Evolutionary conservation across 2,329 filamentous ascomycete species (phyloP).

Genomic region (Didymella arachidicola): DNA sequence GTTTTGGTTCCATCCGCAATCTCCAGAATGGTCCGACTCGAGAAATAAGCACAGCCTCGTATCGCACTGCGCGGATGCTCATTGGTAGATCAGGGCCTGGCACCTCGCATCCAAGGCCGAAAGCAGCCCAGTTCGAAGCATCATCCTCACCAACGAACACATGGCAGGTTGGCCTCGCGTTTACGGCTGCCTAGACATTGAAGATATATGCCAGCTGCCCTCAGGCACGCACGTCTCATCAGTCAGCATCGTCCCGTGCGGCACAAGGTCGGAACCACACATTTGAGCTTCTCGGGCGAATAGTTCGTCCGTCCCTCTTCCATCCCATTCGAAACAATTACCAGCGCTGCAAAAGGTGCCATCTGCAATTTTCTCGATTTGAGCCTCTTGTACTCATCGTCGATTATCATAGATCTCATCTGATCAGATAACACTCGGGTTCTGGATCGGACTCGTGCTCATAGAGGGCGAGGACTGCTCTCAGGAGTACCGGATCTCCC

Average conservation of each 20-base stretch:
- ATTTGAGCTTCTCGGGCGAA: conserved; percentile 17
- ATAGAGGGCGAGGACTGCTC: conserved; percentile 11
- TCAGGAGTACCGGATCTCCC: conserved; percentile 15
- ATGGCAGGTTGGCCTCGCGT: conserved; percentile 4
- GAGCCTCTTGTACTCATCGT: not conserved
- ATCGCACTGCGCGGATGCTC: conserved; percentile 2
- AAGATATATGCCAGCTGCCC: conserved; percentile 12
- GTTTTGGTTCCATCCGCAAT: conserved; percentile 11
- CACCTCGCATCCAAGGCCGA: conserved; percentile 9
- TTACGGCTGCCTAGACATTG: conserved; percentile 10
- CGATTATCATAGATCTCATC: conserved; percentile 2
- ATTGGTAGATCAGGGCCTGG: conserved; percentile 6
- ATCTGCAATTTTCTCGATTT: conserved; percentile 1
- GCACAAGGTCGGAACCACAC: not conserved
- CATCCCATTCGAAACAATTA: conserved; percentile 17
- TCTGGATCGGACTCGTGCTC: not conserved
- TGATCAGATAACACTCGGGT: not conserved
- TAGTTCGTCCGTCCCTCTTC: conserved; percentile 15
- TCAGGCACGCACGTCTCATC: conserved; percentile 14
- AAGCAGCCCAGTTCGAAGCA: conserved; percentile 12
- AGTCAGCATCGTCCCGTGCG: conserved; percentile 8
- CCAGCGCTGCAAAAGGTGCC: conserved; percentile 10
- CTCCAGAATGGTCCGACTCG: conserved; percentile 15
- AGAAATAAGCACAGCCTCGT: conserved; percentile 16
- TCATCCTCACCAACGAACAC: conserved; percentile 10